Conservation (phyloP, 768 basidiomycete species). For the Rhizopogon vulgaris region DNA sequence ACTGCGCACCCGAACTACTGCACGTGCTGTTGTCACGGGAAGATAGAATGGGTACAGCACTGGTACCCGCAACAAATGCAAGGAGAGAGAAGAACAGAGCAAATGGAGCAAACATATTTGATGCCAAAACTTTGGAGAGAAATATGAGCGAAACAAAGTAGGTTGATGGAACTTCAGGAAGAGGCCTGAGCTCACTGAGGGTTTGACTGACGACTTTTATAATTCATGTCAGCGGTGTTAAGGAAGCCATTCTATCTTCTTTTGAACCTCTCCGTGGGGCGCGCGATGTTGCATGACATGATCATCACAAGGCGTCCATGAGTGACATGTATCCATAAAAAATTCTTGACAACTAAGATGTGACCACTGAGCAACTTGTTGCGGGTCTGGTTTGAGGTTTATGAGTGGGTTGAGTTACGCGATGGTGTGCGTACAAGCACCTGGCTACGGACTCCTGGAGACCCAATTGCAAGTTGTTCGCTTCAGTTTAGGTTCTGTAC, state of each 20-base stretch:
- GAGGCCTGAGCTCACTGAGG: too few species aligned
- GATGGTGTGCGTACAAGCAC: too few species aligned
- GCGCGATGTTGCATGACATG: neutral
- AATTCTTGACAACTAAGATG: too few species aligned
- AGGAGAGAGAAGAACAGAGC: neutral
- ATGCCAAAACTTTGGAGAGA: neutral
- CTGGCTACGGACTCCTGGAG: too few species aligned
- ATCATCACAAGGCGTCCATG: neutral
- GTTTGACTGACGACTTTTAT: too few species aligned
- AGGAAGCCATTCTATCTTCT: neutral
- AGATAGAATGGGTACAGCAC: neutral
- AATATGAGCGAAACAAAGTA: neutral
- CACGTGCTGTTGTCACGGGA: slow-evolving; percentile 1
- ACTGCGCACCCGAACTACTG: slow-evolving; percentile 8
- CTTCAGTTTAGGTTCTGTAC: too few species aligned
- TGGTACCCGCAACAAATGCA: neutral
- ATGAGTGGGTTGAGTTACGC: too few species aligned
- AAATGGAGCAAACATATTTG: neutral
- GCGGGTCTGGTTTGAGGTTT: too few species aligned
- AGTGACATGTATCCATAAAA: neutral
- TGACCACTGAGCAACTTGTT: neutral
- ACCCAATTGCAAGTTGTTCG: too few species aligned
- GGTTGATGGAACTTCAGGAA: neutral
- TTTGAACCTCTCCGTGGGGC: neutral
- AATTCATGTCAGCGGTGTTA: too few species aligned